Base-by-base conservation (phyloP, 1,139 yeast species). In the Sugiyamaella xylanicola region DNA sequence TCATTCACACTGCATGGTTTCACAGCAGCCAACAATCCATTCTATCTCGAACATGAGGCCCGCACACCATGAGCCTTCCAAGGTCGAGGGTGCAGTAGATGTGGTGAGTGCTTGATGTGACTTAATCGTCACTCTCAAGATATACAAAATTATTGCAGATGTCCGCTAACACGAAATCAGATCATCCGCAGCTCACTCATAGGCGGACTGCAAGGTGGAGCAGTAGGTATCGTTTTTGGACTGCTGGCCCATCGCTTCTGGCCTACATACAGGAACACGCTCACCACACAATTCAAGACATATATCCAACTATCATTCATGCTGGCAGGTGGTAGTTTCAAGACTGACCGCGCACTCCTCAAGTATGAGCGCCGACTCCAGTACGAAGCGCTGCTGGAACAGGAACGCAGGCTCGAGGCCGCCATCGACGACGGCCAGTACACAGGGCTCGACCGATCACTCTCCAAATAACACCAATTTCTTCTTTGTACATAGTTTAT, bases 61-160 rank as follows among this genome's bases (percentile, higher is more conserved):
- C 2, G 65, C 68, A 13, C 72, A 68, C 50, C 70, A 68, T 47
- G 65, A 67, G 39, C 70, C 70, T 2, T 61, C 60, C 15, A 64
- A 62, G 53, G 59, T 68, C 25, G 61, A 66, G 27, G 71, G 69
- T 5, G 72, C 72, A 20, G 56, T 62, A 9, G 60, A 66, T 39
- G 66, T 61, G 32, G 70, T 68, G 61, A 15, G 70, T 59, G 25
- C 15, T 25, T 25, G 25, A 27, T 16, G 11, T 5, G 27, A 16
- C 36, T n/a, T 19, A 21, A 32, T 20, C n/a, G 36, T 20, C 13
- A 17, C 17, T 32, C n/a, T n/a, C n/a, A n/a, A n/a, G n/a, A n/a
- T n/a, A n/a, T n/a, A n/a, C n/a, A n/a, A n/a, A n/a, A n/a, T n/a
- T n/a, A n/a, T n/a, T n/a, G n/a, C n/a, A n/a, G n/a, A n/a, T n/a